Evolutionary conservation across 768 basidiomycete genomes (phyloP), one percentile per base, ranked within the genome.

Genomic region (Leccinum subtestaceum): DNA sequence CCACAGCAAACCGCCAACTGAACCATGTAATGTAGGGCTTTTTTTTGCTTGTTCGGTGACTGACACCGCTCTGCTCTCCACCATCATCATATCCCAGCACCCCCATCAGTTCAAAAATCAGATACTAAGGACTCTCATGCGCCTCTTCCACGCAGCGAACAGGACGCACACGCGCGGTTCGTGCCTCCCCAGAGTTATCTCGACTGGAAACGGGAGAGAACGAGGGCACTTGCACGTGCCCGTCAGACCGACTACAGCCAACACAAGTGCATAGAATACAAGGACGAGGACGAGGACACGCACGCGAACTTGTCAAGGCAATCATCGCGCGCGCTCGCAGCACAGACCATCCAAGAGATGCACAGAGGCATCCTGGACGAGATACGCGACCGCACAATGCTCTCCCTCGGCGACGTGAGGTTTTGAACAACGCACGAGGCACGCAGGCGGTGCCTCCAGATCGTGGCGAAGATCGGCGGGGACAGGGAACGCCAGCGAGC

Each of bases 341-440:
- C 81, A 53, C 93, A 95, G 64, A 79, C 86, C 1, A 70, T 85
- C 40, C 88, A 89, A 70, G 93, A 96, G 69, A 89, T 89, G 84
- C 70, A 75, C 8, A 81, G 76, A 54, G 79, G 80, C 0, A 65
- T 91, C 32, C 72, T 94, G 5, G 76, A 87, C 55, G 88, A 89
- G 59, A 78, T 93, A 38, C 38, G 38, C 38, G 38, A 38, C 17
- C 38, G 15, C 6, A 17, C 7, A 8, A 38, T 1, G 38, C 15
- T 38, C 38, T 15, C 13, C 17, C 38, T 0, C 17, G 38, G 38
- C 15, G 38, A 17, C 13, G 76, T 89, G 7, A 78, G 82, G 50
- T 93, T 94, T 60, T 96, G 91, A 89, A 87, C 89, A 5, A 95
- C 92, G 0, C 69, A 72, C 0, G 93, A 94, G 68, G 92, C 91